Percentiles rank a stretch among this genome's conserved stretches.
Evolutionary conservation across 164 flowering plant species (phyloP).

Genomic region (Echeveria elegans): DNA sequence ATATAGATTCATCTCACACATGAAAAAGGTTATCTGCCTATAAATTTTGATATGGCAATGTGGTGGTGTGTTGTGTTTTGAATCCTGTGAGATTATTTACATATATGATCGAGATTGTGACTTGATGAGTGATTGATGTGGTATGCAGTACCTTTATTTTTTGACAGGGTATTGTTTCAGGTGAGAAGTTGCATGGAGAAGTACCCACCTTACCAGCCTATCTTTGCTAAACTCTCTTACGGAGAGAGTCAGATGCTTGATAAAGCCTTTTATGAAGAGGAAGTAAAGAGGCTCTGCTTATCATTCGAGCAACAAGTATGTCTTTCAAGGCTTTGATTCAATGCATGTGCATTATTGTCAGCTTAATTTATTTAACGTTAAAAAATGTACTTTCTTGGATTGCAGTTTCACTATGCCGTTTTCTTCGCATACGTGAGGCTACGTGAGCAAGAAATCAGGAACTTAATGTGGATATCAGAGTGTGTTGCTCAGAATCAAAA

Average conservation of each 20-base stretch:
- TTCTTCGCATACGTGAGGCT: slow-evolving; percentile 97
- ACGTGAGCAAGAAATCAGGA: slow-evolving; percentile 99
- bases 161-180: slow-evolving; percentile 23
- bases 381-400: not conserved
- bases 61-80: too few relatives aligned
- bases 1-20: not conserved
- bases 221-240: slow-evolving; percentile 79
- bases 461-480: slow-evolving; percentile 99
- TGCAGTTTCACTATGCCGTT: slow-evolving; percentile 94
- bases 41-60: not conserved
- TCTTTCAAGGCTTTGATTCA: not conserved
- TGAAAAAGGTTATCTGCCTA: not conserved
- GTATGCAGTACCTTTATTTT: not conserved
- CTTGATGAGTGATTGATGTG: not conserved
- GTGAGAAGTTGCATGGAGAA: slow-evolving; percentile 95
- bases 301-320: slow-evolving; percentile 96
- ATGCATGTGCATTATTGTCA: not conserved
- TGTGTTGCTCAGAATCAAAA: slow-evolving; percentile 99
- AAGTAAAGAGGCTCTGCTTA: slow-evolving; percentile 93
- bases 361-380: not conserved
- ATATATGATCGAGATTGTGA: not conserved
- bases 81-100: not conserved
- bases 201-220: slow-evolving; percentile 95
- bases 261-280: slow-evolving; percentile 98
- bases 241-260: slow-evolving; percentile 99